Evolutionary conservation across 2,329 filamentous ascomycete species (phyloP).

Genomic region (Exserohilum rostratum): DNA sequence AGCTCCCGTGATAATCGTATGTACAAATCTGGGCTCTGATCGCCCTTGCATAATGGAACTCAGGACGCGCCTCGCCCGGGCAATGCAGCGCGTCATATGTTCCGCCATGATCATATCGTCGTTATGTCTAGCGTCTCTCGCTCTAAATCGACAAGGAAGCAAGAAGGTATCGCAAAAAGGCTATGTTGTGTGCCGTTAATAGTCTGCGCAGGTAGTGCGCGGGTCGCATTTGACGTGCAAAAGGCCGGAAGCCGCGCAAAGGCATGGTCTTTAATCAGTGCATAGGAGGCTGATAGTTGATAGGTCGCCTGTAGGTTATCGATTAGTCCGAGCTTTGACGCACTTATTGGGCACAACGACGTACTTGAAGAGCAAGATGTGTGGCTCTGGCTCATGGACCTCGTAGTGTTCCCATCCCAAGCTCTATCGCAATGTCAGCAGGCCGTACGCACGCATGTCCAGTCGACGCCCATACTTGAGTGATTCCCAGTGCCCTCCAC

Average conservation of each 20-base stretch:
- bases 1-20: constrained; percentile 34
- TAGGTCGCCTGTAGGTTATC: constrained; percentile 66
- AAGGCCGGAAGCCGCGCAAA: constrained; percentile 4
- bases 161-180: constrained; percentile 26
- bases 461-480: constrained; percentile 69
- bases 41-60: constrained; percentile 21
- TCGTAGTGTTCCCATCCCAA: constrained; percentile 99
- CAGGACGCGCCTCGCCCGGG: constrained; percentile 26
- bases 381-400: constrained; percentile 97
- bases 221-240: constrained; percentile 13
- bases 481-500: constrained; percentile 96
- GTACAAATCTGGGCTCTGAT: constrained; percentile 37
- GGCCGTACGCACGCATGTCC: not conserved
- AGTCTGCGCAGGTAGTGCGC: constrained; percentile 10
- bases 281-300: constrained; percentile 79
- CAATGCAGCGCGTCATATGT: constrained; percentile 32
- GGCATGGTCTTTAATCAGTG: constrained; percentile 34
- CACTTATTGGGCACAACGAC: constrained; percentile 44
- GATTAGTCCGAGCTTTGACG: constrained; percentile 14
- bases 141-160: constrained; percentile 44
- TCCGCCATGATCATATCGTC: constrained; percentile 47
- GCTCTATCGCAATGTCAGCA: constrained; percentile 65
- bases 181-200: constrained; percentile 19
- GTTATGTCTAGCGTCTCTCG: constrained; percentile 43
- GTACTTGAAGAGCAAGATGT: constrained; percentile 98